Evolutionary conservation across 1,284 basidiomycete species (phyloP), one percentile per base, ranked within the genome.

Genomic region (Pterulicium gracile): DNA sequence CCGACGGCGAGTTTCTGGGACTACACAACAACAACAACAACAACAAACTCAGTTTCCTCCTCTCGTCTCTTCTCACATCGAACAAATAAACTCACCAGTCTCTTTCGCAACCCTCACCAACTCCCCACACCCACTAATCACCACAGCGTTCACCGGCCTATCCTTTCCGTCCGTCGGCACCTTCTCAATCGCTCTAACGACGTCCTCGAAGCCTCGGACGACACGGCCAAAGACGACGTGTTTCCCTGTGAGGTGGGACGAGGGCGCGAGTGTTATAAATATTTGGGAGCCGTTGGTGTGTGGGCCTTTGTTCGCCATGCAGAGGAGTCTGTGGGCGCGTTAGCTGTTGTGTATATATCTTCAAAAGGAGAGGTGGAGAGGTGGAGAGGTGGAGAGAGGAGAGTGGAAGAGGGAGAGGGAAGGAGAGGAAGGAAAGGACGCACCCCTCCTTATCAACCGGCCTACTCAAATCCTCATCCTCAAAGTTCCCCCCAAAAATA

Each of bases 81-180:
- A 34, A 34, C 39, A 10, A 41, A 20, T 10, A 19, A 10, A 41
- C 27, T 34, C 27, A 21, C 50, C 49, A 17, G 56, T 54, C 3
- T 41, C 41, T 43, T 55, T 42, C 40, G 53, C 50, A 47, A 75
- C 73, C 4, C 89, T 70, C 59, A 91, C 82, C 17, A 96, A 77
- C 61, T 96, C 88, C 18, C 92, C 92, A 48, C 86, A 91, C 57
- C 81, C 87, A 1, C 70, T 65, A 49, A 97, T 81, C n/a, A 75
- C 67, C 5, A 95, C 77, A 1, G 84, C 79, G 1, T 73, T 66
- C 2, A 73, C 61, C 0, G 93, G 93, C 2, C 82, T 70, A 62
- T 81, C 72, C 67, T 81, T 79, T 55, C 73, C 70, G 62, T 90
- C 78, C 43, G 81, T 69, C 46, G 79, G 67, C 17, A 83, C 66